A percentile compares a stretch with the other conserved stretches of the same genome.
Evolutionary conservation across 148 eudicot species (phyloP).

Genomic region (Suaeda aralocaspica): DNA sequence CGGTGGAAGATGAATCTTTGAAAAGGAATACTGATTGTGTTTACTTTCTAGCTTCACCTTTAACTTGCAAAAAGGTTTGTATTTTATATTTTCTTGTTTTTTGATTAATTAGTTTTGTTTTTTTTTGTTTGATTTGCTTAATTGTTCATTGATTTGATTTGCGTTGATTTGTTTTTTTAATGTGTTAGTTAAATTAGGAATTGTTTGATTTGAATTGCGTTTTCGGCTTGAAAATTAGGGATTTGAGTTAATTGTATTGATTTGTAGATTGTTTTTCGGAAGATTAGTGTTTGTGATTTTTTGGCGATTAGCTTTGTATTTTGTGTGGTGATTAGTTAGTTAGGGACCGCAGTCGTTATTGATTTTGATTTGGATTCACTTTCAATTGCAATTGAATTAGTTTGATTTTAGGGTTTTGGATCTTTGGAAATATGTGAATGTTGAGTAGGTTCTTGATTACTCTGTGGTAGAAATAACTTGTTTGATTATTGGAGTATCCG

Average conservation of each 20-base stretch:
- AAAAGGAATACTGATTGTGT: conserved; percentile 82
- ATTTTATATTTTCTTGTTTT: neutral
- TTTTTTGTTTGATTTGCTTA: neutral
- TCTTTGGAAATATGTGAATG: conserved; percentile 11
- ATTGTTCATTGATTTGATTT: neutral
- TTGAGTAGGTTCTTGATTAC: neutral
- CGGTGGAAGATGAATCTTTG: conserved; percentile 61
- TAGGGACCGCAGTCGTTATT: neutral
- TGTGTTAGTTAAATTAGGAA: neutral
- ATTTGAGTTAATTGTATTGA: neutral
- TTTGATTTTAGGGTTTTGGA: conserved; percentile 22
- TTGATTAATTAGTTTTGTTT: neutral
- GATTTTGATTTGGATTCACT: neutral
- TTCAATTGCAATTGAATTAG: neutral
- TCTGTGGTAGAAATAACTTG: too few species aligned
- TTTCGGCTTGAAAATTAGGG: neutral
- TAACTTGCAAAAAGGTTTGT: conserved; percentile 82
- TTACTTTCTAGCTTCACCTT: conserved; percentile 87
- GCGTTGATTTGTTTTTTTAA: neutral
- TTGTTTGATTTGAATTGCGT: neutral
- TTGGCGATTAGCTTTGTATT: conserved; percentile 6
- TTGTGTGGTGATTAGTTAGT: too few species aligned
- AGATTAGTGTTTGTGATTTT: neutral
- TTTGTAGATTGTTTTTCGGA: neutral
- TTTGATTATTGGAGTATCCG: too few species aligned